phyloP scores from a whole-genome alignment of 257 asterid species.

The Nicotiana knightiana region DNA sequence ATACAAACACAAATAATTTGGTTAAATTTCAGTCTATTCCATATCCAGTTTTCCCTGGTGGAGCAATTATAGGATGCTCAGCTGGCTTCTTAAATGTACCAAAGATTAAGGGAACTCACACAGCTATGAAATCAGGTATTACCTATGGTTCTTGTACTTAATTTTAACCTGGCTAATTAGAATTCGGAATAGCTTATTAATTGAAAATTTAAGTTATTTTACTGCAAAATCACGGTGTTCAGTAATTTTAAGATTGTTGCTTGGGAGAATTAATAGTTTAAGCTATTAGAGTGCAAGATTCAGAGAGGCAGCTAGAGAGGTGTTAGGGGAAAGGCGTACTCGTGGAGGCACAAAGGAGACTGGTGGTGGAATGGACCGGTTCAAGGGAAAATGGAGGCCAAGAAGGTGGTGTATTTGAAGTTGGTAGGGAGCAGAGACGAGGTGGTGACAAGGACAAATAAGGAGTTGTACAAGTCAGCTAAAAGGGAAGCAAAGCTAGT shows the following conservation, averaged over 20 bases:
- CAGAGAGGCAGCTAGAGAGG: no score
- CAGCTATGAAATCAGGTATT: slow-evolving; percentile 98
- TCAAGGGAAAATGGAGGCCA: no score
- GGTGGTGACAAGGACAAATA: no score
- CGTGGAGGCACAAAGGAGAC: no score
- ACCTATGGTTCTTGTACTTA: slow-evolving; percentile 2
- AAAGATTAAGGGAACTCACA: slow-evolving; percentile 93
- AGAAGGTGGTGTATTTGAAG: no score
- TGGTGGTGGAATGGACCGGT: no score
- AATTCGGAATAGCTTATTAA: background rate
- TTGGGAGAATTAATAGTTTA: background rate
- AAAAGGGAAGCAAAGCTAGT: no score
- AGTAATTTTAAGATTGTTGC: background rate
- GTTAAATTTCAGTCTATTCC: slow-evolving; percentile 95
- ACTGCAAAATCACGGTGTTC: background rate
- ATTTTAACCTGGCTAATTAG: background rate
- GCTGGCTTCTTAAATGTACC: slow-evolving; percentile 98
- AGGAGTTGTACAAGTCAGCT: no score
- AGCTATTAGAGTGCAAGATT: background rate
- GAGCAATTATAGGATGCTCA: slow-evolving; percentile 97
- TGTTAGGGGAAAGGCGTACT: no score
- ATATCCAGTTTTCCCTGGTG: slow-evolving; percentile 99
- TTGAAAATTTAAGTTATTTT: background rate
- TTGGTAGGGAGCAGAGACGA: no score
- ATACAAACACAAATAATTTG: slow-evolving; percentile 36